Percentiles rank a stretch among this genome's conserved stretches.
These are phyloP conservation scores for Phytophthora foliorum DNA, from an alignment of 352 stramenopile species.

Conservation along the genomic window DNA sequence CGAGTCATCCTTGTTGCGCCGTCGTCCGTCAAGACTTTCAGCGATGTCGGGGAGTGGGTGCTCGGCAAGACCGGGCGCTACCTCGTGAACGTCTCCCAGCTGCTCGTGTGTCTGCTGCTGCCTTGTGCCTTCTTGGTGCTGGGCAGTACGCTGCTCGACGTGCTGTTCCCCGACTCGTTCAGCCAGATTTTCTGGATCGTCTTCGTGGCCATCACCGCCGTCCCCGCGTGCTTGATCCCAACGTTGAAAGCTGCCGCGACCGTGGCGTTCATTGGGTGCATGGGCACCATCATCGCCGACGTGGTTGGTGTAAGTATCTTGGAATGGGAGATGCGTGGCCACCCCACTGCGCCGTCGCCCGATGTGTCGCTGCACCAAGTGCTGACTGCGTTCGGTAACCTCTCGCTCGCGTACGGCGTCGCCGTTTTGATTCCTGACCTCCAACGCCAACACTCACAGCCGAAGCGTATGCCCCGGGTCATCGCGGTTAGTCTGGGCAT, in stretches of 20 bases:
- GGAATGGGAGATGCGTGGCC: slow-evolving; percentile 42
- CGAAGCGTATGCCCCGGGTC: slow-evolving; percentile 55
- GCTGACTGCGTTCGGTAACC: slow-evolving; percentile 43
- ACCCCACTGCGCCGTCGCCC: slow-evolving; percentile 31
- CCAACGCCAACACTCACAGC: slow-evolving; percentile 56
- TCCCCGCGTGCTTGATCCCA: slow-evolving; percentile 44
- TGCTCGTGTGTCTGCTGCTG: slow-evolving; percentile 48
- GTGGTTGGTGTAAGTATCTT: slow-evolving; percentile 40
- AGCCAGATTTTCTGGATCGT: slow-evolving; percentile 49
- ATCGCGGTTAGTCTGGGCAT: slow-evolving; percentile 52
- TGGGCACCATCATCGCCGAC: slow-evolving; percentile 45
- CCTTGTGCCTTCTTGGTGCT: slow-evolving; percentile 61
- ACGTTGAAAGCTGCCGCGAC: slow-evolving; percentile 38
- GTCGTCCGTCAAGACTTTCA: slow-evolving; percentile 44
- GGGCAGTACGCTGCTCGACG: slow-evolving; percentile 53
- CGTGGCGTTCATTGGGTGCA: slow-evolving; percentile 39
- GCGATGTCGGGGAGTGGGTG: slow-evolving; percentile 49
- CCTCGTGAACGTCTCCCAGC: slow-evolving; percentile 42
- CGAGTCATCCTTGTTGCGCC: slow-evolving; percentile 49
- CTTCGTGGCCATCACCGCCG: slow-evolving; percentile 47
- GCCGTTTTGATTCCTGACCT: slow-evolving; percentile 44
- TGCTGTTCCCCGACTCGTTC: slow-evolving; percentile 65
- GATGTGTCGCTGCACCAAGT: slow-evolving; percentile 48
- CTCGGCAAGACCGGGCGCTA: slow-evolving; percentile 49
- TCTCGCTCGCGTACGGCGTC: slow-evolving; percentile 49